Conservation (phyloP, 2,329 filamentous ascomycete genomes). For the Penicillium sp. region DNA sequence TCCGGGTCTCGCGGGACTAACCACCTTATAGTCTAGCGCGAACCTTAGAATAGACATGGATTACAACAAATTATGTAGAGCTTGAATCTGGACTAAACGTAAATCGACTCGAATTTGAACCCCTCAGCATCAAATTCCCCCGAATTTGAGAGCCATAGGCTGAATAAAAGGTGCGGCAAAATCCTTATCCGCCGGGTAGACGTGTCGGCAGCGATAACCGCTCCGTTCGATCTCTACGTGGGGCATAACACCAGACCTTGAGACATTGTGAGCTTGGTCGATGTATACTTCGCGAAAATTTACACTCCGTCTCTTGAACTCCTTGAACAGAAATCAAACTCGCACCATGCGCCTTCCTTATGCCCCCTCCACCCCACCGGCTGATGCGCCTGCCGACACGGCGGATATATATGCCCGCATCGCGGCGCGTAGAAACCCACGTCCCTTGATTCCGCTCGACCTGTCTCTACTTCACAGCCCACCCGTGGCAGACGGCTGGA, state of each 20-base stretch:
- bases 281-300: background rate
- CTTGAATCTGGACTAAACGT: too few relatives aligned
- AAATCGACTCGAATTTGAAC: too few relatives aligned
- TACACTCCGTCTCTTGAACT: background rate
- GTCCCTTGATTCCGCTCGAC: constrained; percentile 69
- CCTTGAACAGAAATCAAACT: background rate
- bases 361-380: constrained; percentile 21
- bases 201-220: background rate
- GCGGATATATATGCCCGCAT: constrained; percentile 27
- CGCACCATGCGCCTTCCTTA: constrained; percentile 24
- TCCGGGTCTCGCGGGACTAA: constrained; percentile 12
- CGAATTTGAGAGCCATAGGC: too few relatives aligned
- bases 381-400: constrained; percentile 19
- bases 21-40: too few relatives aligned
- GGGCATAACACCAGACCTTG: background rate
- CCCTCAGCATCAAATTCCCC: too few relatives aligned
- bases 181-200: background rate
- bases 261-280: background rate
- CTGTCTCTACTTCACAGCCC: constrained; percentile 70
- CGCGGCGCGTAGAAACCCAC: constrained; percentile 45
- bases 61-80: too few relatives aligned
- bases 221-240: background rate
- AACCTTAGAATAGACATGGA: too few relatives aligned
- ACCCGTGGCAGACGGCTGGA: constrained; percentile 66
- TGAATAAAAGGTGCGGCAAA: background rate